Conservation (phyloP, 257 asterid species). For the Mentha longifolia region DNA sequence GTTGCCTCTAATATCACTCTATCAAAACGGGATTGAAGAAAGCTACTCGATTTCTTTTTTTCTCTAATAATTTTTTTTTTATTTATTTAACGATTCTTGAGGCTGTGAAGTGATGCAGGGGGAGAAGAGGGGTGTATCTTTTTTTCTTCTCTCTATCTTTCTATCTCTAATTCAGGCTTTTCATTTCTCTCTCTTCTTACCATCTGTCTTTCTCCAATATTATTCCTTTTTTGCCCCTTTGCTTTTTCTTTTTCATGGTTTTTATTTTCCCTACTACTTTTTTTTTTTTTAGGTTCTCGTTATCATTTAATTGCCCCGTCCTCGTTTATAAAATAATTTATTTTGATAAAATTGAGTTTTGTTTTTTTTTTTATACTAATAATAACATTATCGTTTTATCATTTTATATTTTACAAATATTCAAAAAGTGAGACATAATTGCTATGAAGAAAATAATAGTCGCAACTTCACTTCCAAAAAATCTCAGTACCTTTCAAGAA, state of each 20-base stretch:
- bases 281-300: neutral
- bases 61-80: neutral
- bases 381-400: no score
- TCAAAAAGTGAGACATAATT: no score
- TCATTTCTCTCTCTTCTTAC: conserved; percentile 40
- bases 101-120: conserved; percentile 37
- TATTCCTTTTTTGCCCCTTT: conserved; percentile 34
- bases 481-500: neutral
- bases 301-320: no score
- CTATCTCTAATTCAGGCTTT: conserved; percentile 51
- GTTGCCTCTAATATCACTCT: conserved; percentile 1
- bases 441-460: no score
- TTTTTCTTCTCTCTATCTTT: conserved; percentile 44
- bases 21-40: conserved; percentile 2
- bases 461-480: neutral
- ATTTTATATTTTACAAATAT: no score
- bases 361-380: no score
- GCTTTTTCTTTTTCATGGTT: neutral
- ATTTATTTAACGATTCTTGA: conserved; percentile 4
- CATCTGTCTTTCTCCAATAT: conserved; percentile 4
- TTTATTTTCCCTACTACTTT: neutral
- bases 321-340: no score
- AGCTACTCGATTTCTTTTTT: neutral
- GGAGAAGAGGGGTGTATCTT: conserved; percentile 29
- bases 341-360: no score